Evolutionary conservation across 768 basidiomycete genomes (phyloP), one percentile per base, ranked within the genome.

Genomic region (Lentinula detonsa): DNA sequence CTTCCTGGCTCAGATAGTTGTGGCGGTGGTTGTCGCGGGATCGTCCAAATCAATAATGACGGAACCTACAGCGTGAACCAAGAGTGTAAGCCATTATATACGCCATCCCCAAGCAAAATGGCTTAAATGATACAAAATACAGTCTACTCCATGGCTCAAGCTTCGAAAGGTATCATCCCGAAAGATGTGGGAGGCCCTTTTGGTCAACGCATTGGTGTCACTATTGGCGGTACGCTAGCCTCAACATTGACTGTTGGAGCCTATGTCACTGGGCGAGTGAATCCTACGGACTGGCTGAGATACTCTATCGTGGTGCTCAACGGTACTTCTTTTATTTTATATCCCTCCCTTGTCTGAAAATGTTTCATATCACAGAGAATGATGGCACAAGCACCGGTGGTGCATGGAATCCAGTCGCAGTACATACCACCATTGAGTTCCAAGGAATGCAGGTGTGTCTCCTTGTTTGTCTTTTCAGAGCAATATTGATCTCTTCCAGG

Each of bases 281-380:
- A 72, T 8, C 73, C 85, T 1, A 67, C 72, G 2, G 88, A 89
- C 63, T 86, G 81, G 83, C 67, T 76, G 28, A 78, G 86, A 43
- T 90, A 90, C 70, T 85, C 85, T 1, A 69, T 91, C 43, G 88
- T 91, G 10, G 90, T 91, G 2, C 64, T 92, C 63, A 91, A 92
- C 70, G 86, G 85, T 85, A 1, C 31, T 11, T 49, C 31, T 16
- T 2, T 7, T 43, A 2, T 39, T 13, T 39, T 39, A 13, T 8
- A 39, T 39, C 37, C 37, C 23, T 8, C 37, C 37, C 37, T 39
- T 39, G 37, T 8, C 37, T 39, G 37, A 39, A 13, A 39, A 8
- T 5, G 37, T 8, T 39, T 39, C 13, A 13, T 13, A 39, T 39
- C 13, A 13, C 37, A 39, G 37, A 39, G 37, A 39, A 39, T 39